These are phyloP conservation scores for Cymbopogon flexuosus DNA, from an alignment of 202 grass and related monocot species.

Conservation along the genomic window DNA sequence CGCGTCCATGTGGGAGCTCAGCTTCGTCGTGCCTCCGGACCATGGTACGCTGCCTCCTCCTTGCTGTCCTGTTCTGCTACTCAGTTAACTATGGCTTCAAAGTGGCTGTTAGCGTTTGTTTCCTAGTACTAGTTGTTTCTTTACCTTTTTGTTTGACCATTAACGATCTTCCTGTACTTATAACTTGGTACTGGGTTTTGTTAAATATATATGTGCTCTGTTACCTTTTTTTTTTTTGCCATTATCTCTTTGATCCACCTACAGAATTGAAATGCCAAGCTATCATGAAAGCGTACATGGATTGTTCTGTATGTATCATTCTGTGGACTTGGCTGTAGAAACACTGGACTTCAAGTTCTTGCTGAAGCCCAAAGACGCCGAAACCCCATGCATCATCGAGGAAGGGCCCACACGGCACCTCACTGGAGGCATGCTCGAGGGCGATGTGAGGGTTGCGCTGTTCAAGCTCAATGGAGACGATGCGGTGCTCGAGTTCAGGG, in stretches of 20 bases:
- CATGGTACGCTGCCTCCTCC: conserved; percentile 47
- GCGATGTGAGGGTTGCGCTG: conserved; percentile 65
- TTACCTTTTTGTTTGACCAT: neutral
- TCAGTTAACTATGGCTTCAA: neutral
- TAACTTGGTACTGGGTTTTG: neutral
- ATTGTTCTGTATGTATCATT: neutral
- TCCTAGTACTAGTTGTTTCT: neutral
- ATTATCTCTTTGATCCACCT: neutral
- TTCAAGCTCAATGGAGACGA: conserved; percentile 69
- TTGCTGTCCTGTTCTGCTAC: neutral
- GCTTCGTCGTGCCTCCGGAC: conserved; percentile 89
- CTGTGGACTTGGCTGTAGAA: conserved; percentile 45
- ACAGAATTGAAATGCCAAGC: neutral
- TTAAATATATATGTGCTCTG: neutral
- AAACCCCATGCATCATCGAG: conserved; percentile 64
- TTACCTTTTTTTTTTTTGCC: neutral
- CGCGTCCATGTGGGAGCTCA: conserved; percentile 95
- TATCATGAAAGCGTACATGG: neutral
- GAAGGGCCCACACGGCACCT: conserved; percentile 62
- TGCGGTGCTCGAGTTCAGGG: conserved; percentile 65
- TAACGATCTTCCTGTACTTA: neutral
- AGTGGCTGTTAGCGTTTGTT: neutral
- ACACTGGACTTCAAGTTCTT: conserved; percentile 92
- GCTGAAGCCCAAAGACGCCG: conserved; percentile 76
- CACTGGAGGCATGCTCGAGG: conserved; percentile 80